Evolutionary conservation across 2,329 filamentous ascomycete species (phyloP).

Genomic region (Colletotrichum destructivum): DNA sequence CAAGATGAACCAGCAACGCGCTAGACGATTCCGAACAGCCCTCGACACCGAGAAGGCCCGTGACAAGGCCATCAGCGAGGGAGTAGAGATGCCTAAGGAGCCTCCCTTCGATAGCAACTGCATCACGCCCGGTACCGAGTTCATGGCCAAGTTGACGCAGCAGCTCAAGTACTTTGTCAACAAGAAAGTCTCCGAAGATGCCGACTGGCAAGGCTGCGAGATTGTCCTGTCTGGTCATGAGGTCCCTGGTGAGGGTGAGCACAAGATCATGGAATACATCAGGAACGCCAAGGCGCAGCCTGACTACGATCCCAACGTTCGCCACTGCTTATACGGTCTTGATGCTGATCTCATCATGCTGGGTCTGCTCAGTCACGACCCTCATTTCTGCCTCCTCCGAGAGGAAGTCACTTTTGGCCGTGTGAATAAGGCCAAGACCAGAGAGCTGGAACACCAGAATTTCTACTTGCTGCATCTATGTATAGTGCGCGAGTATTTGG

Average conservation of each 20-base stretch:
- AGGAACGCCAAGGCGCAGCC: slow-evolving; percentile 96
- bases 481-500: slow-evolving; percentile 96
- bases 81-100: slow-evolving; percentile 93
- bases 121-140: slow-evolving; percentile 96
- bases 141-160: slow-evolving; percentile 95
- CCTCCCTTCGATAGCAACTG: slow-evolving; percentile 99
- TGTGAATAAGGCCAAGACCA: slow-evolving; percentile 88
- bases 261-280: slow-evolving; percentile 99
- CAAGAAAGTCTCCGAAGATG: slow-evolving; percentile 97
- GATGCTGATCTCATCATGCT: slow-evolving; percentile 99
- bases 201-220: slow-evolving; percentile 97
- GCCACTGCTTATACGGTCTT: slow-evolving; percentile 96
- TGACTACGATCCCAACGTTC: slow-evolving; percentile 91
- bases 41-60: slow-evolving; percentile 90
- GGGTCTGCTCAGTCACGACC: slow-evolving; percentile 95
- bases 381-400: slow-evolving; percentile 96
- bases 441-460: slow-evolving; percentile 98
- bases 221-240: slow-evolving; percentile 97
- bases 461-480: slow-evolving; percentile 98
- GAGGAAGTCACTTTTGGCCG: slow-evolving; percentile 98
- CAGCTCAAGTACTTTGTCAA: slow-evolving; percentile 99
- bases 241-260: slow-evolving; percentile 97
- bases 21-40: slow-evolving; percentile 94
- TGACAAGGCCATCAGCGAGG: slow-evolving; percentile 92
- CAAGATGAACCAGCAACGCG: slow-evolving; percentile 99